phyloP scores from a whole-genome alignment of 73 alveolate species.

The Uronychia setigera region DNA sequence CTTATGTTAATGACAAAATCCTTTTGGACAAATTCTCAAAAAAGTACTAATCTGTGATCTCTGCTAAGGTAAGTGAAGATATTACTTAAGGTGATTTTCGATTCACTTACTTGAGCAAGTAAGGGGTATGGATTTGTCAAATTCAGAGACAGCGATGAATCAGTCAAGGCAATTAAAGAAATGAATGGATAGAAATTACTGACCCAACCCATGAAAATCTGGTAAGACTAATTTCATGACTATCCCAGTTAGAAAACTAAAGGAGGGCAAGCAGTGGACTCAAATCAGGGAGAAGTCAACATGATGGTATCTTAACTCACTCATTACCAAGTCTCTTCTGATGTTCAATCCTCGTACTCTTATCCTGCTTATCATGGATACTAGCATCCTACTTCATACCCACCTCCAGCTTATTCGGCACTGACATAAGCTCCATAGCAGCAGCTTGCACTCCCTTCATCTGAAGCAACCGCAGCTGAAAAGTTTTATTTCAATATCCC shows the following conservation, averaged over 20 bases:
- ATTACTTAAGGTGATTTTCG: slow-evolving; percentile 20
- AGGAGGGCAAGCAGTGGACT: background rate
- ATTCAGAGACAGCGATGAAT: slow-evolving; percentile 59
- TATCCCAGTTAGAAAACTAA: background rate
- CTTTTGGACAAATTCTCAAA: slow-evolving; percentile 42
- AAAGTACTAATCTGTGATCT: slow-evolving; percentile 43
- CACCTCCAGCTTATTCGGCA: background rate
- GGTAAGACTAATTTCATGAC: background rate
- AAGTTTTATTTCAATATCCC: background rate
- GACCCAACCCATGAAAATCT: slow-evolving; percentile 59
- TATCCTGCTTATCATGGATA: too few species aligned
- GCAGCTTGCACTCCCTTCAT: background rate
- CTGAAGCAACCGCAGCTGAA: background rate
- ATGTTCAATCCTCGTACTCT: background rate
- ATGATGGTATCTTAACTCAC: background rate
- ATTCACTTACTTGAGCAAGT: slow-evolving; percentile 62
- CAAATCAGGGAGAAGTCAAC: background rate
- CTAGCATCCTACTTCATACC: too few species aligned
- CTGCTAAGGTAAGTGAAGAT: slow-evolving; percentile 38
- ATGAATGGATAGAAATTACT: slow-evolving; percentile 61
- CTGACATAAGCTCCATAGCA: background rate
- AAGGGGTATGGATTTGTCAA: slow-evolving; percentile 76
- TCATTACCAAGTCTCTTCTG: background rate
- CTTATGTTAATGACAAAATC: slow-evolving; percentile 38
- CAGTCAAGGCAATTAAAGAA: slow-evolving; percentile 60